These are phyloP conservation scores for Mortierella sp. DNA, from an alignment of 371 early-diverging fungal species.

Conservation along the genomic window DNA sequence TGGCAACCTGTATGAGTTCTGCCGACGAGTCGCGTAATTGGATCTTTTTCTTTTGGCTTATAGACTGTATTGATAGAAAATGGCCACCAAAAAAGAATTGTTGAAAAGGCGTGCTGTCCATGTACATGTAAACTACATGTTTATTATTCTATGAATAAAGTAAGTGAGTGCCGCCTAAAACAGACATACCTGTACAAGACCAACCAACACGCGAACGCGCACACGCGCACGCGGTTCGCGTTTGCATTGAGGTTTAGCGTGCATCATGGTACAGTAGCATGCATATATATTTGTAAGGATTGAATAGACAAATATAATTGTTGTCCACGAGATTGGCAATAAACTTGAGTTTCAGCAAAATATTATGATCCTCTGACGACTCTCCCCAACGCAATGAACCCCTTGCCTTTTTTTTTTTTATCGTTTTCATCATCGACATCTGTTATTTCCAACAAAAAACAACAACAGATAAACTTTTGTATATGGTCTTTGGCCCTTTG, in stretches of 20 bases:
- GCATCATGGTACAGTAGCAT: not conserved
- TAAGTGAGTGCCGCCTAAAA: not conserved
- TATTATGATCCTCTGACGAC: constrained; percentile 3
- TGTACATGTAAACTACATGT: not conserved
- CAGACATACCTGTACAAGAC: not conserved
- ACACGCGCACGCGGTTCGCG: not conserved
- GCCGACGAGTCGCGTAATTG: constrained; percentile 13
- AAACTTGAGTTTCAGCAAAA: not conserved
- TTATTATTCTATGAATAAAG: not conserved
- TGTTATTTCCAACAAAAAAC: not conserved
- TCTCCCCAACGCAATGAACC: not conserved
- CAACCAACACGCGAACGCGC: not conserved
- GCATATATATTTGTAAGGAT: not conserved
- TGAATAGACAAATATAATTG: not conserved
- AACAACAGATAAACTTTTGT: not conserved
- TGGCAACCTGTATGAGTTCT: not conserved
- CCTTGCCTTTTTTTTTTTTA: not conserved
- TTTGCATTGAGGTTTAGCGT: not conserved
- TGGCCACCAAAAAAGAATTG: not conserved
- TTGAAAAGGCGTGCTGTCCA: not conserved
- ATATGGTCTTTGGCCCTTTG: not conserved
- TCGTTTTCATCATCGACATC: not conserved
- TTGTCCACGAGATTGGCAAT: not conserved
- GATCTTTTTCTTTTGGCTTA: not conserved
- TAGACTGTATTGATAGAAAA: not conserved